Percentiles rank a stretch among this genome's conserved stretches.
Conservation (phyloP, 768 basidiomycete species). For the Lactarius evosmus region DNA sequence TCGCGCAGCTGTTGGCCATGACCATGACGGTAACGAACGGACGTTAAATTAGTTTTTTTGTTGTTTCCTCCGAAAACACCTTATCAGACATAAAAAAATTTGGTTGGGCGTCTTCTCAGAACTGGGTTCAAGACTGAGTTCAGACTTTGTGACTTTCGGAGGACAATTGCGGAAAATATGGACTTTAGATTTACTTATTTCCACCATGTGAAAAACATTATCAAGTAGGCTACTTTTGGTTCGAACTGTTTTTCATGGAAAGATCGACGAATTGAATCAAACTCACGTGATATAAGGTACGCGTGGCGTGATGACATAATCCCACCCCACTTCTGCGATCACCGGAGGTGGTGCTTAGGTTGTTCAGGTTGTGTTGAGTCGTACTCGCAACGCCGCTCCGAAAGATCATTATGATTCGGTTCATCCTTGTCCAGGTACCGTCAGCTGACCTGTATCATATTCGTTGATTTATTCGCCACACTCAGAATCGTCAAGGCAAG, state of each 20-base stretch:
- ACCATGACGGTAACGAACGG: too few species aligned
- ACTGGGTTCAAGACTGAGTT: background rate
- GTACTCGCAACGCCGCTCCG: background rate
- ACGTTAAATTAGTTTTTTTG: too few species aligned
- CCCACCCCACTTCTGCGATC: background rate
- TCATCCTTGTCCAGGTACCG: conserved; percentile 91
- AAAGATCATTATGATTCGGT: conserved; percentile 74
- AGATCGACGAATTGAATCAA: too few species aligned
- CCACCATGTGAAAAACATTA: too few species aligned
- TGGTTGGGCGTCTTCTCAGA: background rate
- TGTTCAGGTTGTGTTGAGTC: background rate
- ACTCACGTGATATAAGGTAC: conserved; percentile 11
- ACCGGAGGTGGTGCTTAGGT: background rate
- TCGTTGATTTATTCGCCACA: conserved; percentile 1
- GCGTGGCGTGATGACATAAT: background rate
- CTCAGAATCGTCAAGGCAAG: conserved; percentile 96
- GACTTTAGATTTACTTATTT: too few species aligned
- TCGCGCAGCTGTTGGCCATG: too few species aligned
- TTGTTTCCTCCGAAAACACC: background rate
- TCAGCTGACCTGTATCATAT: background rate
- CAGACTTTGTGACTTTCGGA: too few species aligned
- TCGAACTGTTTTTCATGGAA: too few species aligned
- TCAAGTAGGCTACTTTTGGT: too few species aligned
- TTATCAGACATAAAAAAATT: background rate
- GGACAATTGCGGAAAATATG: too few species aligned